These are phyloP conservation scores for Penicillium odoratum DNA, from an alignment of 495 filamentous ascomycete species.

Conservation along the genomic window DNA sequence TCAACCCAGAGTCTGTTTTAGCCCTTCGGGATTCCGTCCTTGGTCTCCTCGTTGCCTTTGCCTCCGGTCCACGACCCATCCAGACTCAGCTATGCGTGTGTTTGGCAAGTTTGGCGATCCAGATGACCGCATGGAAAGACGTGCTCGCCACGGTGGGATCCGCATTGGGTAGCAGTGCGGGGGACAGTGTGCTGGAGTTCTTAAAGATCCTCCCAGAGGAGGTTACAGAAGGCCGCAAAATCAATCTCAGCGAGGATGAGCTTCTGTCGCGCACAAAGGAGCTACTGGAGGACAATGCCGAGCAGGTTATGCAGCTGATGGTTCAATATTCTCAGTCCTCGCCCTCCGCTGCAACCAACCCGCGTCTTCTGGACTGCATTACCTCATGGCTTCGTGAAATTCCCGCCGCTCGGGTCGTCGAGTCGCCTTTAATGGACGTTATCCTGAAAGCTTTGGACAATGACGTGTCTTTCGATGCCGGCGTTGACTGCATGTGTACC, in stretches of 20 bases:
- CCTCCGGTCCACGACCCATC: slow-evolving; percentile 83
- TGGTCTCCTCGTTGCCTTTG: slow-evolving; percentile 72
- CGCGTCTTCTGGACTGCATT: slow-evolving; percentile 89
- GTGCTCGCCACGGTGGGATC: slow-evolving; percentile 79
- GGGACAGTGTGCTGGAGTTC: slow-evolving; percentile 90
- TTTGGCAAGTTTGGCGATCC: slow-evolving; percentile 88
- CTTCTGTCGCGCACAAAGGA: slow-evolving; percentile 77
- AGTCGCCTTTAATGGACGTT: slow-evolving; percentile 79
- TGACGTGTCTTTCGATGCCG: slow-evolving; percentile 78
- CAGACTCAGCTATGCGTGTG: slow-evolving; percentile 94
- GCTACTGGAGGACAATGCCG: slow-evolving; percentile 84
- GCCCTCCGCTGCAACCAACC: slow-evolving; percentile 74
- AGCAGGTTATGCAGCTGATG: slow-evolving; percentile 79
- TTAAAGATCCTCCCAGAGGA: slow-evolving; percentile 95
- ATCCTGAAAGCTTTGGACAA: slow-evolving; percentile 73
- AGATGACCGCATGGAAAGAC: slow-evolving; percentile 96
- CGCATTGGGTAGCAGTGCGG: slow-evolving; percentile 71
- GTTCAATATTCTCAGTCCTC: slow-evolving; percentile 89
- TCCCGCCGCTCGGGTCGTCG: slow-evolving; percentile 76
- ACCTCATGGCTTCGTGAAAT: slow-evolving; percentile 96
- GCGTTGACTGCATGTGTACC: slow-evolving; percentile 89
- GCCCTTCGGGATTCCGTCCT: slow-evolving; percentile 81
- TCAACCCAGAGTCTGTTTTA: slow-evolving; percentile 71
- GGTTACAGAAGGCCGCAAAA: slow-evolving; percentile 98
- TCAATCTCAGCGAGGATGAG: slow-evolving; percentile 97